Evolutionary conservation across 306 rosid species (phyloP), one percentile per base, ranked within the genome.

Genomic region (Casuarina cunninghamiana): DNA sequence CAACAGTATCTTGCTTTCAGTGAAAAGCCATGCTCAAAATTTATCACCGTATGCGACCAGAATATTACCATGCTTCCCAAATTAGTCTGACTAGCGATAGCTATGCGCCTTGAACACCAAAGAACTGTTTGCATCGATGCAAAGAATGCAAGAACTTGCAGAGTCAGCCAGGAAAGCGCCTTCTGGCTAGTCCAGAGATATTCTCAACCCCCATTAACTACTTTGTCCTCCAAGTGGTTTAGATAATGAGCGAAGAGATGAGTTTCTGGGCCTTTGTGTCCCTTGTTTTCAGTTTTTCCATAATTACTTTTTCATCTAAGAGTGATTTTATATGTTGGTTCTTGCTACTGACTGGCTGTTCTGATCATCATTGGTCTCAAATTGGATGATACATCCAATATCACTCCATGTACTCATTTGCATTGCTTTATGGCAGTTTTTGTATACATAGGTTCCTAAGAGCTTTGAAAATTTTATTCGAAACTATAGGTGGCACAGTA

Each of bases 401-500:
- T 51, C 51, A 74, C 51, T 60, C 58, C 71, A 60, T 51, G 53
- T 71, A 55, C 71, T 80, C 50, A 42, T 78, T 5, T n/a, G 41
- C 65, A 38, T 42, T 69, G 70, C 58, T 9, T 68, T 49, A 42
- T 53, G 72, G 46, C 55, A 41, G 67, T 53, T 51, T 53, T 57
- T 60, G 11, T 72, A 38, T 42, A 21, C 43, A 2, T 66, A 51
- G 54, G 74, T 63, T 84, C 78, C 58, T 65, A 76, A 72, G 39
- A 39, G 65, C 46, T 66, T 72, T 48, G 67, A 17, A 69, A 78
- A 35, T 69, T 83, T 78, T 71, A 69, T 66, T 75, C 35, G 65
- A 57, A 79, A 75, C 51, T 80, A 46, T 75, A 93, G 99, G 91
- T 95, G 76, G 97, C 94, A 2, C 99, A 88, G 69, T 91, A 93